Conservation (phyloP, 2,329 filamentous ascomycete genomes). For the Ceratocystis diversiconidia region DNA sequence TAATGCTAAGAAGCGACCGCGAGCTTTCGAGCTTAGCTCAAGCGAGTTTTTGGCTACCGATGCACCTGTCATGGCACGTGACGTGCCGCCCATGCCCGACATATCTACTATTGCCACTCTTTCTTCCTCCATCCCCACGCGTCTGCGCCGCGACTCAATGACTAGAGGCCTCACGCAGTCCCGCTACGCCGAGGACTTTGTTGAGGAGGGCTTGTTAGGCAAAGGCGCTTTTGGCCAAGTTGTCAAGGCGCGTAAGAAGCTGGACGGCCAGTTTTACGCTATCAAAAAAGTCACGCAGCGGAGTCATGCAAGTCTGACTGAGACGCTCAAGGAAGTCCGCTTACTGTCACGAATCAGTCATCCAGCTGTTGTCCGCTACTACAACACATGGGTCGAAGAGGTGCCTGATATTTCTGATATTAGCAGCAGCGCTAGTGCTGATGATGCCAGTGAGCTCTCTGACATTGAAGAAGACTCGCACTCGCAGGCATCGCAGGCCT, state of each 20-base stretch:
- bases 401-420: conserved; percentile 28
- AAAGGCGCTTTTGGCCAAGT: conserved; percentile 95
- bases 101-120: conserved; percentile 15
- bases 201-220: conserved; percentile 75
- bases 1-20: conserved; percentile 70
- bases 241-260: conserved; percentile 84
- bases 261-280: conserved; percentile 86
- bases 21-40: conserved; percentile 58
- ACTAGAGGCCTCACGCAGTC: conserved; percentile 37
- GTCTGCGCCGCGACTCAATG: conserved; percentile 48
- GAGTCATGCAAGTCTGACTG: conserved; percentile 56
- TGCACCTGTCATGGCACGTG: conserved; percentile 41
- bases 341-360: conserved; percentile 87
- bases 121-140: conserved; percentile 31
- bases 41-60: conserved; percentile 54
- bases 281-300: conserved; percentile 91
- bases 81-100: conserved; percentile 25
- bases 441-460: conserved; percentile 36
- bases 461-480: conserved; percentile 25
- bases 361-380: conserved; percentile 75
- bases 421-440: conserved; percentile 38
- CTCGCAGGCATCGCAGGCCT: background rate
- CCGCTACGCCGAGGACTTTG: conserved; percentile 77
- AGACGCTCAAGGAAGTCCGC: conserved; percentile 73
- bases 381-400: conserved; percentile 87